A percentile compares a stretch with the other conserved stretches of the same genome.
Evolutionary conservation across 495 filamentous ascomycete species (phyloP).

Genomic region (Podospora sp.): DNA sequence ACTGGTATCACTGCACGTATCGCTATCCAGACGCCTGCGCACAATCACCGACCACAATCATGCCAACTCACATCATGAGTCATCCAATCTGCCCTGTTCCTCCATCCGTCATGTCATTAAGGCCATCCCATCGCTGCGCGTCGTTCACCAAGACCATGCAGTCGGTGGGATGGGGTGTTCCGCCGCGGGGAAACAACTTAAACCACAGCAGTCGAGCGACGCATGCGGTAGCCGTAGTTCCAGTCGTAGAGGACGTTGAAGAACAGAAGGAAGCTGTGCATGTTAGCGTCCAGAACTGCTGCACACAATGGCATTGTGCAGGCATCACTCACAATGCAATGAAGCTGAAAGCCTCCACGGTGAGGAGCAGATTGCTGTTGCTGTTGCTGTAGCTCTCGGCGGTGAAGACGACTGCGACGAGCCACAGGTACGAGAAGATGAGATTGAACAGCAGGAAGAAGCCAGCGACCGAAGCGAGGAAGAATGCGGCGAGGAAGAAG

Average conservation of each 20-base stretch:
- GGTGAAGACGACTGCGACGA: conserved; percentile 62
- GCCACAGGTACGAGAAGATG: conserved; percentile 67
- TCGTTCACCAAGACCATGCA: background rate
- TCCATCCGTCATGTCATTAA: background rate
- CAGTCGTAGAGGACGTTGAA: conserved; percentile 57
- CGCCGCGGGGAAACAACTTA: conserved; percentile 14
- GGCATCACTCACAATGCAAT: conserved; percentile 57
- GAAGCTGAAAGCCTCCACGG: conserved; percentile 63
- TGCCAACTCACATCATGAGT: background rate
- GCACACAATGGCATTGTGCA: background rate
- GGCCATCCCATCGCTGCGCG: background rate
- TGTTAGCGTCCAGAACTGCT: conserved; percentile 28
- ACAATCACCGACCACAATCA: no score
- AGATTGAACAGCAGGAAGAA: conserved; percentile 58
- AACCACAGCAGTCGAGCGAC: conserved; percentile 27
- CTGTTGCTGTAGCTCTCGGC: conserved; percentile 56
- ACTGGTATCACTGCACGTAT: background rate
- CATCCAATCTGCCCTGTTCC: conserved; percentile 6
- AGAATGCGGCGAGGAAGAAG: conserved; percentile 61
- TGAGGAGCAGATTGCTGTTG: conserved; percentile 46
- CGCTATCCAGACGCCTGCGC: background rate
- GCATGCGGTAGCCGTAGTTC: conserved; percentile 38
- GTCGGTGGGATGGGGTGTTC: background rate
- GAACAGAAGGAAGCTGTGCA: conserved; percentile 54
- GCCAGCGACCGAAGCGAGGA: conserved; percentile 54